These are phyloP conservation scores for Exutisphaerella laricina DNA, from an alignment of 2,329 filamentous ascomycete genomes.

Conservation along the genomic window DNA sequence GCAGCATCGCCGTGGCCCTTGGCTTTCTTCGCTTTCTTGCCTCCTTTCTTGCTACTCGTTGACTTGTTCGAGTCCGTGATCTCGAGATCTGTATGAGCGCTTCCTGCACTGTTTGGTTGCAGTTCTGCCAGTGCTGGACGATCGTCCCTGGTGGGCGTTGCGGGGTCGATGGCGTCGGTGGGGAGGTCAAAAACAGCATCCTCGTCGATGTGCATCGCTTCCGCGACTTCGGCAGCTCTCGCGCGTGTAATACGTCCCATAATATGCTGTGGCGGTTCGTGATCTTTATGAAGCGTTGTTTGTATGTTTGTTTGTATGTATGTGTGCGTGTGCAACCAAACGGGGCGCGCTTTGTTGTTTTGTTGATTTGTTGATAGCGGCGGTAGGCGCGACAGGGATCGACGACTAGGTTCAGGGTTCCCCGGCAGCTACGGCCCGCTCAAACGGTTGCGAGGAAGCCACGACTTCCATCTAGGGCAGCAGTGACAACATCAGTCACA, in stretches of 20 bases:
- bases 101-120: slow-evolving; percentile 33
- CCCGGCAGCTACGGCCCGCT: too few species aligned
- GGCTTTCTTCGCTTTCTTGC: slow-evolving; percentile 29
- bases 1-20: slow-evolving; percentile 21
- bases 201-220: slow-evolving; percentile 34
- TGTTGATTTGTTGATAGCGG: too few species aligned
- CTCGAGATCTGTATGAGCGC: slow-evolving; percentile 21
- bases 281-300: too few species aligned
- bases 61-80: slow-evolving; percentile 27
- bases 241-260: slow-evolving; percentile 41
- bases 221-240: slow-evolving; percentile 36
- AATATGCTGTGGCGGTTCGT: not conserved
- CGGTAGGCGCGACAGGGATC: too few species aligned
- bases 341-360: too few species aligned
- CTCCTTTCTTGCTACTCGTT: slow-evolving; percentile 33
- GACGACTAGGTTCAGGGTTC: too few species aligned
- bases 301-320: too few species aligned
- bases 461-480: too few species aligned
- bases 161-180: slow-evolving; percentile 8
- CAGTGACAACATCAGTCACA: too few species aligned
- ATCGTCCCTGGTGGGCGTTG: slow-evolving; percentile 19
- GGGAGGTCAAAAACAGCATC: slow-evolving; percentile 31
- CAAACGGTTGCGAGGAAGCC: too few species aligned
- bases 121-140: slow-evolving; percentile 39
- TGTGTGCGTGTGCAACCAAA: too few species aligned